phyloP scores from a whole-genome alignment of 257 asterid genomes.

The Solanum stenotomum region DNA sequence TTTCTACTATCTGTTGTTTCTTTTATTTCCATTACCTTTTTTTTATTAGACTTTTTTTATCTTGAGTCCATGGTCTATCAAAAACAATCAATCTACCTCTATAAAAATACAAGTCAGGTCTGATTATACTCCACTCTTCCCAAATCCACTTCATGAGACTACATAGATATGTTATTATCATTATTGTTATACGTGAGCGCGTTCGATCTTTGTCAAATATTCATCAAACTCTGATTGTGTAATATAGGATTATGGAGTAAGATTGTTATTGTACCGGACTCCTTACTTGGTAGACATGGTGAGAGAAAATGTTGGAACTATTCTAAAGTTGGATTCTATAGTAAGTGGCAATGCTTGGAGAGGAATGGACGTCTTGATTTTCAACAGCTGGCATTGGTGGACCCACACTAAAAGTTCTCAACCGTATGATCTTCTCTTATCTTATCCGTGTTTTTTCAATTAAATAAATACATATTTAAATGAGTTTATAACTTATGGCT shows the following conservation, averaged over 20 bases:
- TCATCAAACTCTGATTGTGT: not conserved
- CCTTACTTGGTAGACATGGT: slow-evolving; percentile 71
- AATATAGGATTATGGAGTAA: slow-evolving; percentile 60
- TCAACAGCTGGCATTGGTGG: slow-evolving; percentile 99
- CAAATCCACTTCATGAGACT: no score
- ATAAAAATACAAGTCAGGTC: no score
- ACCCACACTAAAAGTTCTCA: slow-evolving; percentile 67
- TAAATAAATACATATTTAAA: no score
- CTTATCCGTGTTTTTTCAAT: fast-evolving
- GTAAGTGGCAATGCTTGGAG: slow-evolving; percentile 51
- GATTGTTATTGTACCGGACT: slow-evolving; percentile 53
- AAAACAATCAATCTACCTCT: no score
- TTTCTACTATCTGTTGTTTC: not conserved
- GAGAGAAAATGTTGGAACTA: slow-evolving; percentile 39
- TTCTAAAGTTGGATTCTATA: slow-evolving; percentile 61
- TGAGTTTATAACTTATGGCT: no score
- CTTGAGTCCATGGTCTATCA: not conserved
- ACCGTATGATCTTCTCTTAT: slow-evolving; percentile 35
- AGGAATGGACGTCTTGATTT: slow-evolving; percentile 72
- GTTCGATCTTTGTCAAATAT: not conserved
- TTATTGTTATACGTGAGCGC: no score
- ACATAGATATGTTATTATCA: no score
- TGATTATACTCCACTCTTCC: no score
- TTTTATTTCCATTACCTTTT: no score
- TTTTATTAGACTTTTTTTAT: not conserved